Percentiles rank a stretch among this genome's conserved stretches.
Conservation (phyloP, 768 basidiomycete genomes). For the Rhodocollybia butyracea region DNA sequence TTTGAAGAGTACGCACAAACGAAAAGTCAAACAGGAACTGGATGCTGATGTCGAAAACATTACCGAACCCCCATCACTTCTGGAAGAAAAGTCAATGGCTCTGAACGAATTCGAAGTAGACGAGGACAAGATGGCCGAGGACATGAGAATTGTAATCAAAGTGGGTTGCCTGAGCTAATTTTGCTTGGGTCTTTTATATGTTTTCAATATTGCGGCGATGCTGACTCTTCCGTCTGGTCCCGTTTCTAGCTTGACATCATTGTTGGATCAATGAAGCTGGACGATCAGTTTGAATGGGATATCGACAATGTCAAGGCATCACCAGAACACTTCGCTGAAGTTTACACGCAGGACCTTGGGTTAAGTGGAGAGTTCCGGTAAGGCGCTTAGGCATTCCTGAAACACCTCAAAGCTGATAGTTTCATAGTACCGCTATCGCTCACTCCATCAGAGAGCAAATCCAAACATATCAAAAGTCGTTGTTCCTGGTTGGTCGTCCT, state of each 20-base stretch:
- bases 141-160: slow-evolving; percentile 90
- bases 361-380: slow-evolving; percentile 91
- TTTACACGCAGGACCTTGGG: slow-evolving; percentile 84
- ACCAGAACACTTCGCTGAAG: slow-evolving; percentile 90
- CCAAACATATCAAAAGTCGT: slow-evolving; percentile 85
- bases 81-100: slow-evolving; percentile 42
- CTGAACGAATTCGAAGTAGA: slow-evolving; percentile 66
- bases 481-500: slow-evolving; percentile 87
- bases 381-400: slow-evolving; percentile 23
- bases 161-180: slow-evolving; percentile 38
- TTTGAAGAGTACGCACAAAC: slow-evolving; percentile 33
- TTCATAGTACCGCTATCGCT: slow-evolving; percentile 84
- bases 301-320: slow-evolving; percentile 73
- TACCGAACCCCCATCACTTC: slow-evolving; percentile 12
- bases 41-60: slow-evolving; percentile 16
- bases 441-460: slow-evolving; percentile 96
- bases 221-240: not conserved
- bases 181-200: not conserved
- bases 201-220: slow-evolving; percentile 5
- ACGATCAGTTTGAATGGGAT: slow-evolving; percentile 99
- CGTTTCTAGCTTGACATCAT: slow-evolving; percentile 86
- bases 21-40: slow-evolving; percentile 32
- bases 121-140: slow-evolving; percentile 68
- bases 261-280: slow-evolving; percentile 87
- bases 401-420: not conserved